phyloP scores from a whole-genome alignment of 2,329 filamentous ascomycete species.

The Fusarium bactridioides region DNA sequence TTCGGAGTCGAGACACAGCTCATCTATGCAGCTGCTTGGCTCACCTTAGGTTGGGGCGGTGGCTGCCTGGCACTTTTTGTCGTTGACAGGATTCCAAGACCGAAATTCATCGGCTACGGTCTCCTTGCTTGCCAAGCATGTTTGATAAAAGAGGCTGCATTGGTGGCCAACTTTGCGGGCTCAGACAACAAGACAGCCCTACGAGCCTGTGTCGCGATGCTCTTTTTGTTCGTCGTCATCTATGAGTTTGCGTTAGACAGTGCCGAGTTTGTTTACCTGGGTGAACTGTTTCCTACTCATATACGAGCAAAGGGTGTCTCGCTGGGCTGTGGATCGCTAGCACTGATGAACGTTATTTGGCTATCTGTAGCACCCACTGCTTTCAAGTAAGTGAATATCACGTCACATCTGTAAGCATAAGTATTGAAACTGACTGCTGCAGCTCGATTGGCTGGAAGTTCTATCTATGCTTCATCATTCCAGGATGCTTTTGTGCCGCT shows the following conservation, averaged over 20 bases:
- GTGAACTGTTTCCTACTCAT: neutral
- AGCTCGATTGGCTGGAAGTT: neutral
- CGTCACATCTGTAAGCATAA: fast-evolving
- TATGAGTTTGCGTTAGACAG: neutral
- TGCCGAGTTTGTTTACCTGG: neutral
- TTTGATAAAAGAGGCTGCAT: neutral
- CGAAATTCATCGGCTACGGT: neutral
- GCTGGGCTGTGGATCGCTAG: neutral
- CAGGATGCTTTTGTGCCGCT: neutral
- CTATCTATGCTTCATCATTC: neutral
- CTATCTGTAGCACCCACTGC: neutral
- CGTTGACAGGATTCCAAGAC: neutral
- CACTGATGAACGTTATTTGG: neutral
- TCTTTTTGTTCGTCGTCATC: neutral
- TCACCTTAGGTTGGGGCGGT: neutral
- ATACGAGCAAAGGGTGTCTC: neutral
- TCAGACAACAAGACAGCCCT: neutral
- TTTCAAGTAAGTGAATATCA: neutral
- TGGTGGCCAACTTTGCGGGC: neutral
- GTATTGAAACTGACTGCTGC: fast-evolving
- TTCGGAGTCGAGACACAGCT: neutral
- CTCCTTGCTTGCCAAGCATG: neutral
- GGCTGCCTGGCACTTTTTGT: neutral
- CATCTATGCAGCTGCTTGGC: neutral
- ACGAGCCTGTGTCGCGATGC: neutral